Percentiles rank a stretch among this genome's conserved stretches.
These are phyloP conservation scores for Suillus plorans DNA, from an alignment of 768 basidiomycete species.

Conservation along the genomic window DNA sequence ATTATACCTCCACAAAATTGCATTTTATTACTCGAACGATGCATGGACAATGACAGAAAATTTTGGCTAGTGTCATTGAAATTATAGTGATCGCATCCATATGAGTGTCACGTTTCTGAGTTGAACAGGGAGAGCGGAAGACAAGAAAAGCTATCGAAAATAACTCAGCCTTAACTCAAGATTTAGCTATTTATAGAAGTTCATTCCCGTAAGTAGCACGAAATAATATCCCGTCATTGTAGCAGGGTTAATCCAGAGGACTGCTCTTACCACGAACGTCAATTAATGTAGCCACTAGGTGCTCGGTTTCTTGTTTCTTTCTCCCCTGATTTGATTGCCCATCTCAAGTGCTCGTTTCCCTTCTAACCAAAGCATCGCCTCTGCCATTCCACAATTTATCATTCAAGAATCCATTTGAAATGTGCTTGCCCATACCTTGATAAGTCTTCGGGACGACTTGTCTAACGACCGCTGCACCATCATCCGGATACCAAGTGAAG, in stretches of 20 bases:
- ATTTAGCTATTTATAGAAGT: no score
- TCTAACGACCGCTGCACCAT: slow-evolving; percentile 35
- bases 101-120: not conserved
- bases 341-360: slow-evolving; percentile 70
- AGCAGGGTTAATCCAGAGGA: not conserved
- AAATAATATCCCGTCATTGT: not conserved
- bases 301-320: not conserved
- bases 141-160: no score
- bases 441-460: slow-evolving; percentile 71
- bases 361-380: slow-evolving; percentile 86
- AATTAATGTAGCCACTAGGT: not conserved
- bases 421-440: slow-evolving; percentile 41
- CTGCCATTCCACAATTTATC: slow-evolving; percentile 36
- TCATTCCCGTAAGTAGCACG: no score
- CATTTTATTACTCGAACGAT: not conserved
- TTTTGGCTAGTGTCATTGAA: not conserved
- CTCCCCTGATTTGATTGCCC: slow-evolving; percentile 60
- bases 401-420: not conserved
- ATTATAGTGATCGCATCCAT: not conserved
- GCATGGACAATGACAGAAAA: not conserved
- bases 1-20: not conserved
- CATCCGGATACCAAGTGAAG: slow-evolving; percentile 66
- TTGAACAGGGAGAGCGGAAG: not conserved
- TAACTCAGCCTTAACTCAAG: no score
- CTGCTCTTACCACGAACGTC: not conserved